phyloP scores from a whole-genome alignment of 2,329 filamentous ascomycete species.

The Pseudophaeomoniella oleicola region DNA sequence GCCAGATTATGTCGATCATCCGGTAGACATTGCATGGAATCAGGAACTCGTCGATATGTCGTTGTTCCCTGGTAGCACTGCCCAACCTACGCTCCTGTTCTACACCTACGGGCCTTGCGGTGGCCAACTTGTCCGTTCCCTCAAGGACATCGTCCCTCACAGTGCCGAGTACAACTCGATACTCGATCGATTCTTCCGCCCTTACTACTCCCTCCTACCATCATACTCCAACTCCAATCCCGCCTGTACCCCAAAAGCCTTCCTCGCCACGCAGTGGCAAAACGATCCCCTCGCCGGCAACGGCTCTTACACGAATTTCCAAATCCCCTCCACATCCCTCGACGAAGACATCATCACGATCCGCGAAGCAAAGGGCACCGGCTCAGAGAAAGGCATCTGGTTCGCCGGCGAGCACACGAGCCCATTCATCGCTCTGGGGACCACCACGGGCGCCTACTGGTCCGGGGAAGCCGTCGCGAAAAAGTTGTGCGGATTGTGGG shows the following conservation, averaged over 20 bases:
- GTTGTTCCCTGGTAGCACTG: conserved; percentile 39
- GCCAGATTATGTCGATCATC: conserved; percentile 49
- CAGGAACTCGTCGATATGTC: conserved; percentile 68
- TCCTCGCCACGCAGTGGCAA: conserved; percentile 63
- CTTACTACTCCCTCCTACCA: conserved; percentile 64
- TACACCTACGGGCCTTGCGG: conserved; percentile 37
- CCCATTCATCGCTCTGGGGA: conserved; percentile 78
- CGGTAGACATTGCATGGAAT: conserved; percentile 47
- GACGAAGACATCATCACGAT: conserved; percentile 56
- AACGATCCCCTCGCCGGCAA: conserved; percentile 65
- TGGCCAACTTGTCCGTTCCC: conserved; percentile 18
- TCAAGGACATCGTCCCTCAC: conserved; percentile 17
- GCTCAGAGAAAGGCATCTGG: conserved; percentile 56
- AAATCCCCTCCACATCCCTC: conserved; percentile 54
- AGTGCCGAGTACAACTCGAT: conserved; percentile 36
- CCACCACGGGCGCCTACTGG: conserved; percentile 84
- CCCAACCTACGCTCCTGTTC: conserved; percentile 75
- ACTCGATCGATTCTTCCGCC: conserved; percentile 54
- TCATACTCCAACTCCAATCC: conserved; percentile 42
- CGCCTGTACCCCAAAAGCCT: conserved; percentile 46
- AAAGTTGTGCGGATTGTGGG: conserved; percentile 26
- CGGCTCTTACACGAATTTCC: conserved; percentile 78
- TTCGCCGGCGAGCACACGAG: conserved; percentile 83
- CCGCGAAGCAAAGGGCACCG: conserved; percentile 29
- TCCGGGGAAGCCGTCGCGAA: conserved; percentile 66